Percentiles rank a stretch among this genome's conserved stretches.
Evolutionary conservation across 192 early-diverging fungal genomes (phyloP).

Genomic region (Gryganskiella cystojenkinii): DNA sequence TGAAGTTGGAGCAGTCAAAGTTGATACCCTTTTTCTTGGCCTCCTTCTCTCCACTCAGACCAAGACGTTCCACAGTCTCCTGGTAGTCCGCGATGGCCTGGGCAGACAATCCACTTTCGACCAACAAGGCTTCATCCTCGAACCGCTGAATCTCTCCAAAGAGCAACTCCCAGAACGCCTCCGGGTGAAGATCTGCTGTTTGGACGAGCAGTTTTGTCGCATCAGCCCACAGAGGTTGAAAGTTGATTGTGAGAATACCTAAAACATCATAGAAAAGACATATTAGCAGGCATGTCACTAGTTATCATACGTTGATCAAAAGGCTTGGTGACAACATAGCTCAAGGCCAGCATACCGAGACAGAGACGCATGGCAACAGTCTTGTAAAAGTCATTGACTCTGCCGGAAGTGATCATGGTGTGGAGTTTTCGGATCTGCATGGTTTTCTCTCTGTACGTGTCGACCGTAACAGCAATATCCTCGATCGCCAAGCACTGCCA

Average conservation of each 20-base stretch:
- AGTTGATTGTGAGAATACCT: constrained; percentile 81
- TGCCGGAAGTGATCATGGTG: constrained; percentile 66
- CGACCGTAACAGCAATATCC: constrained; percentile 66
- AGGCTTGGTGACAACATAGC: no score
- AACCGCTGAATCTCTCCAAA: constrained; percentile 67
- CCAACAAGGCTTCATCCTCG: constrained; percentile 67
- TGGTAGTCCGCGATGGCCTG: constrained; percentile 44
- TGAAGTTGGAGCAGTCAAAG: constrained; percentile 67
- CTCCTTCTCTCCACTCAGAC: constrained; percentile 3
- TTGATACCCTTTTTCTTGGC: constrained; percentile 52
- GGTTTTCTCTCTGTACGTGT: constrained; percentile 82
- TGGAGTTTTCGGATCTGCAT: constrained; percentile 80
- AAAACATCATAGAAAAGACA: constrained; percentile 2
- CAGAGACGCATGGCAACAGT: constrained; percentile 71
- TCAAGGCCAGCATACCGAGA: constrained; percentile 74
- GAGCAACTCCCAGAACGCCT: constrained; percentile 70
- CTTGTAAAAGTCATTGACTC: constrained; percentile 77
- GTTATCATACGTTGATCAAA: no score
- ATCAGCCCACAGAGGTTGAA: constrained; percentile 87
- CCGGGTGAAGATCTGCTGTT: constrained; percentile 60
- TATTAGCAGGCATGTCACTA: no score
- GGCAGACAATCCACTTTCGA: constrained; percentile 62
- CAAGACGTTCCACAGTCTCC: constrained; percentile 17
- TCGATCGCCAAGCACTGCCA: constrained; percentile 72
- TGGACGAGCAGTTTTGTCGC: constrained; percentile 67